Percentiles rank a stretch among this genome's conserved stretches.
These are phyloP conservation scores for Pleurostoma richardsiae DNA, from an alignment of 2,329 filamentous ascomycete species.

Conservation along the genomic window DNA sequence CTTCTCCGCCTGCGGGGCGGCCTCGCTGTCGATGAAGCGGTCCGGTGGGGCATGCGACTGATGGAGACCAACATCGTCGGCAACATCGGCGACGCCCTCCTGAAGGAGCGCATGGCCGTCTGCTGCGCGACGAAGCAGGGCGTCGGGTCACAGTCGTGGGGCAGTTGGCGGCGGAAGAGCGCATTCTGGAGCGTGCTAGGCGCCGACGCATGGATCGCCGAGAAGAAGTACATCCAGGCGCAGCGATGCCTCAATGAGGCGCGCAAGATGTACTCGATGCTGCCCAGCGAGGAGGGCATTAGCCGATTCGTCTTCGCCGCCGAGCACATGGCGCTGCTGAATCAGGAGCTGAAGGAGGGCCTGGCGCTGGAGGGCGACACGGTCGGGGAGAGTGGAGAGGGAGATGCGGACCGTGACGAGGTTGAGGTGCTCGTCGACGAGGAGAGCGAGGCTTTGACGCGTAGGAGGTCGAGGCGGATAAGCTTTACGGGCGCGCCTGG, in stretches of 20 bases:
- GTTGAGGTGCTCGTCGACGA: conserved; percentile 39
- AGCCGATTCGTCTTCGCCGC: conserved; percentile 44
- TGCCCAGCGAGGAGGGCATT: conserved; percentile 46
- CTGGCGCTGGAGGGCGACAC: conserved; percentile 26
- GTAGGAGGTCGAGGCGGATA: conserved; percentile 44
- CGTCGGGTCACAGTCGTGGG: conserved; percentile 61
- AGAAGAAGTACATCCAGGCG: conserved; percentile 73
- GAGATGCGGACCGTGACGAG: conserved; percentile 23
- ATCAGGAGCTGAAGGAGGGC: conserved; percentile 42
- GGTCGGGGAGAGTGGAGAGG: conserved; percentile 5
- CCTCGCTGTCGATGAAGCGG: conserved; percentile 78
- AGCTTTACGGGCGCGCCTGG: conserved; percentile 42
- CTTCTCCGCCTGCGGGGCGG: conserved; percentile 77
- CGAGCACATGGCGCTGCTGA: conserved; percentile 46
- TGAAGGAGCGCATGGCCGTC: conserved; percentile 79
- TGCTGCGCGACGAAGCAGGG: conserved; percentile 76
- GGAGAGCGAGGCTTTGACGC: conserved; percentile 51
- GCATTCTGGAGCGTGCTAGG: conserved; percentile 84
- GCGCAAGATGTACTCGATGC: conserved; percentile 44
- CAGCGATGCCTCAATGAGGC: conserved; percentile 73
- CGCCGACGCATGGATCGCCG: conserved; percentile 75
- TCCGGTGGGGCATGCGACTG: conserved; percentile 75
- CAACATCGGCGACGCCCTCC: conserved; percentile 69
- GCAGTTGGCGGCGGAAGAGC: conserved; percentile 73
- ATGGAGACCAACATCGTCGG: conserved; percentile 76